Evolutionary conservation across 257 asterid genomes (phyloP).

Genomic region (Nicotiana knightiana): DNA sequence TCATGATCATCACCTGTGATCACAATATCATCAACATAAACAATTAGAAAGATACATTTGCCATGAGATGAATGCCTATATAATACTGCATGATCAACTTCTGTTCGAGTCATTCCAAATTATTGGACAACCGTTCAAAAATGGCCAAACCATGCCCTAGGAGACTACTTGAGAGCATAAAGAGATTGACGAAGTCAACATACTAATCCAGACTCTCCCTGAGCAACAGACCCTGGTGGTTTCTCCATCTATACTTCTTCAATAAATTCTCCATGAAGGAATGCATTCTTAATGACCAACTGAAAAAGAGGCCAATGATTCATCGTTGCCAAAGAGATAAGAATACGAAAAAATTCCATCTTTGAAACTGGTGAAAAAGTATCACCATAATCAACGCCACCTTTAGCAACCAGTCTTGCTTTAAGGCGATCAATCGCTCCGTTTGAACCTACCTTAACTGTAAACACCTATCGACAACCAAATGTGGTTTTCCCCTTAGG

Average conservation of each 20-base stretch:
- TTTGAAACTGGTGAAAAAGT: no score
- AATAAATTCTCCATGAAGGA: no score
- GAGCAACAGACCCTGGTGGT: constrained; percentile 2
- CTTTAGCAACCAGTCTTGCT: no score
- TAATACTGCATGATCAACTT: neutral
- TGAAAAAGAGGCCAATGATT: no score
- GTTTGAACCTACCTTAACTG: no score
- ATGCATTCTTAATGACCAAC: no score
- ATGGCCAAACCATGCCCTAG: neutral
- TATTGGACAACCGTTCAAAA: neutral
- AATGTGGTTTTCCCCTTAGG: no score
- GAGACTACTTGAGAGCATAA: neutral
- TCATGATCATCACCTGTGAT: neutral
- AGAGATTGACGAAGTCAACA: neutral
- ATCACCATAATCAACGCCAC: no score
- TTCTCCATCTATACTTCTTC: neutral
- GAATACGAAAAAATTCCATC: no score
- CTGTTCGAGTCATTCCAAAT: neutral
- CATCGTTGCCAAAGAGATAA: no score
- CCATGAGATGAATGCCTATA: neutral
- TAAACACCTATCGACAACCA: no score
- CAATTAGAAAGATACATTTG: neutral
- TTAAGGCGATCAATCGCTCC: no score
- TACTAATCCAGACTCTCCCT: neutral
- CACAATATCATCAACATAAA: constrained; percentile 8